Base-by-base conservation (phyloP, 768 basidiomycete genomes). In the Asterophora lycoperdoides region DNA sequence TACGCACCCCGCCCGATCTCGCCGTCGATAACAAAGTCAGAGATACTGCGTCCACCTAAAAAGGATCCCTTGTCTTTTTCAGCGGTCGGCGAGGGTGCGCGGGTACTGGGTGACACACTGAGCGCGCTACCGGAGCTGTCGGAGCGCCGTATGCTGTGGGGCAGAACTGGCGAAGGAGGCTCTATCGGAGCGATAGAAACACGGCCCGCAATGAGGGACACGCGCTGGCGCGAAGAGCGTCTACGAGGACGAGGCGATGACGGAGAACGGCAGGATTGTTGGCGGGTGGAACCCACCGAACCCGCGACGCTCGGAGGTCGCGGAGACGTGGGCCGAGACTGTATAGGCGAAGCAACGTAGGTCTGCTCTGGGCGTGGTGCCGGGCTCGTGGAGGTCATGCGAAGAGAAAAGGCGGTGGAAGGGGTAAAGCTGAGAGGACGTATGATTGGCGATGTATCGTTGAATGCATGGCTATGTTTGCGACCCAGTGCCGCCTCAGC, bases 1-100 rank as follows among this genome's bases (percentile, higher is more conserved):
- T 97, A 97, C 9, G 95, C 95, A 8, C 94, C 95, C 48, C 91
- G 79, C 11, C 95, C 95, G 19, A 94, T 89, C 61, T 95, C 93
- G 38, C 79, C 78, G 57, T 93, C 82, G 47, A 96, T 85, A 17
- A 85, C 77, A 62, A 89, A 96, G 58, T 93, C 87, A 5, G 84
- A 84, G 52, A 97, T 93, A 53, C 77, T 89, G 52, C 84, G 78
- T 29, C 80, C 78, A 38, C 86, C 86, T 8, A 71, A 66, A 51
- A 75, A 81, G 20, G 70, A 65, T 51, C 74, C 72, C 46, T 68
- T 65, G 48, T 74, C 72, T 51, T 67, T 64, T 40, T 74, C 70
- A 17, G 65, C 53, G 36, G 62, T 64, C 9, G 87, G 85, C 0
- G 83, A 79, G 2, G 87, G 84, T 26, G 86, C 73, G 19, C 82